phyloP scores from a whole-genome alignment of 2,329 filamentous ascomycete species.

The Colletotrichum plurivorum region DNA sequence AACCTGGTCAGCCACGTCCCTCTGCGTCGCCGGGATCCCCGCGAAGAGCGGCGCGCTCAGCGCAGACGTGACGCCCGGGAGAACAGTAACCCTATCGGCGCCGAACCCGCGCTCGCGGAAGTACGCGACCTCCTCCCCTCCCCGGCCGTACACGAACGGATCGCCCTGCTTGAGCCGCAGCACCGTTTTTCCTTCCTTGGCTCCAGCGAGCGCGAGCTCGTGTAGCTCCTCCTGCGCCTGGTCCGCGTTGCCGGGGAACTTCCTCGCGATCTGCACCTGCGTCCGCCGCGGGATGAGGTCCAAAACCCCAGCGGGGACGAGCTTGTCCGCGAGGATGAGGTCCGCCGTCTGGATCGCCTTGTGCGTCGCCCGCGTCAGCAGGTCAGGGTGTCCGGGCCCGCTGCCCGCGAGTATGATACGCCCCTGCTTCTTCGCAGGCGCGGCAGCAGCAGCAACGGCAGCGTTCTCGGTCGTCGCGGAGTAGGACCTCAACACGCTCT shows the following conservation, averaged over 20 bases:
- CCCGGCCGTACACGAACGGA: conserved; percentile 95
- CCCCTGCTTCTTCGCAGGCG: conserved; percentile 60
- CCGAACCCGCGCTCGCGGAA: conserved; percentile 81
- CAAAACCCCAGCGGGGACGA: conserved; percentile 86
- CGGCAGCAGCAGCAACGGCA: not conserved
- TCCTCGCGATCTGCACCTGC: conserved; percentile 91
- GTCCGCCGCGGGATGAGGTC: conserved; percentile 92
- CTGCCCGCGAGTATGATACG: conserved; percentile 91
- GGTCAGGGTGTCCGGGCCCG: conserved; percentile 91
- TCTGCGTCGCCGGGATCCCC: conserved; percentile 87
- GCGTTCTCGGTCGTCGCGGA: conserved; percentile 45
- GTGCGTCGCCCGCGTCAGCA: conserved; percentile 87
- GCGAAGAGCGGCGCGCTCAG: conserved; percentile 91
- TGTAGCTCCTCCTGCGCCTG: conserved; percentile 92
- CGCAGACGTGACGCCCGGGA: conserved; percentile 93
- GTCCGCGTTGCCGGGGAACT: conserved; percentile 98
- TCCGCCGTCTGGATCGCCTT: conserved; percentile 83
- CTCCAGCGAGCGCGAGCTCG: conserved; percentile 79
- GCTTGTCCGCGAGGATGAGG: conserved; percentile 87
- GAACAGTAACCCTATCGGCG: conserved; percentile 71
- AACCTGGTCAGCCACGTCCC: conserved; percentile 91
- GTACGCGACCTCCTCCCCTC: conserved; percentile 91
- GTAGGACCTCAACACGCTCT: conserved; percentile 82
- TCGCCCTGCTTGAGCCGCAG: conserved; percentile 96
- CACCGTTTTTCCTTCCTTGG: conserved; percentile 79